phyloP scores from a whole-genome alignment of 305 asterid genomes.

The Fraxinus latifolia region DNA sequence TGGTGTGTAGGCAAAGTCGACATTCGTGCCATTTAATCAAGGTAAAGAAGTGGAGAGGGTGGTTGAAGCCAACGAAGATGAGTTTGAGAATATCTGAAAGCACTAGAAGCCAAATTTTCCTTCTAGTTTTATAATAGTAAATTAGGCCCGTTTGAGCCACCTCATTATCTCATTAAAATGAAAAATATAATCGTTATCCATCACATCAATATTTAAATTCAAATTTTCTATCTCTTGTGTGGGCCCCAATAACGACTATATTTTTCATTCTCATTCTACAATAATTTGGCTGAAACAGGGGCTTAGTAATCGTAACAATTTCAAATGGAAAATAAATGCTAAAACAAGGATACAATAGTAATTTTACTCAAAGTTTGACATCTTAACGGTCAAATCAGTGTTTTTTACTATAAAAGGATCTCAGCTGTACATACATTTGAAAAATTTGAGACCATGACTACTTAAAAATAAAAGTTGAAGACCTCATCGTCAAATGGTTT shows the following conservation, averaged over 20 bases:
- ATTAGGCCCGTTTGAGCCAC: too few relatives aligned
- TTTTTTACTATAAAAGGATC: background rate
- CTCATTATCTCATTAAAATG: too few relatives aligned
- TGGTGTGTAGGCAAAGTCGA: conserved; percentile 74
- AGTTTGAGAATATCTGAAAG: conserved; percentile 65
- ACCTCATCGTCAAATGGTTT: background rate
- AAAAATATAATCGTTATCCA: too few relatives aligned
- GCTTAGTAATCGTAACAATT: background rate
- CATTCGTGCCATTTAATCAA: conserved; percentile 75
- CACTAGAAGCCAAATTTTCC: conserved; percentile 77
- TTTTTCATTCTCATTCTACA: too few relatives aligned
- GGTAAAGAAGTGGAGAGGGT: conserved; percentile 76
- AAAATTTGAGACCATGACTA: background rate
- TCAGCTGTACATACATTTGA: background rate
- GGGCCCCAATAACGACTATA: too few relatives aligned
- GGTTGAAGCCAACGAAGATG: conserved; percentile 70
- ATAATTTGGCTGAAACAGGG: too few relatives aligned
- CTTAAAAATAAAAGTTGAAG: background rate
- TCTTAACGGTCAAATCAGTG: background rate
- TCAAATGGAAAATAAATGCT: background rate
- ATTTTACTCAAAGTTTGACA: background rate
- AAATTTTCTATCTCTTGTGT: too few relatives aligned
- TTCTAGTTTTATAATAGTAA: conserved; percentile 30
- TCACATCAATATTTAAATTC: too few relatives aligned
- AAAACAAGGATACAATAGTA: background rate